phyloP scores from a whole-genome alignment of 1,139 yeast species.

The Suhomyces kunorum region DNA sequence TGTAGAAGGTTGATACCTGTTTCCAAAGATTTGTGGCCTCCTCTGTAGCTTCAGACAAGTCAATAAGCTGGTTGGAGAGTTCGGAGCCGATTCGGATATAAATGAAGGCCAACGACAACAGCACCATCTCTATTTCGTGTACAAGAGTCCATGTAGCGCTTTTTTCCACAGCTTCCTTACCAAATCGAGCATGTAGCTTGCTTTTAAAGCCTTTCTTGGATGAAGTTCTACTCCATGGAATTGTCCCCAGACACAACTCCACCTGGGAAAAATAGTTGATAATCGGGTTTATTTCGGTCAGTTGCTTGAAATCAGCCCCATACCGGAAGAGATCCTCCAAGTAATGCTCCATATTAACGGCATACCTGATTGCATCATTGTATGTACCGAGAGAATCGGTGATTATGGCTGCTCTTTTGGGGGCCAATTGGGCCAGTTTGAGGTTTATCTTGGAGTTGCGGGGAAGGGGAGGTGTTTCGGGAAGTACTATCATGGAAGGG shows the following conservation, averaged over 20 bases:
- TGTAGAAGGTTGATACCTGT: constrained; percentile 36
- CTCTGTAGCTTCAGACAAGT: constrained; percentile 26
- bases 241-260: constrained; percentile 2
- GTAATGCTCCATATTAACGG: constrained; percentile 36
- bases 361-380: constrained; percentile 36
- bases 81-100: constrained; percentile 42
- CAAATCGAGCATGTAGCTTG: background rate
- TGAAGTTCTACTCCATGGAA: constrained; percentile 12
- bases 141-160: constrained; percentile 29
- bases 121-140: constrained; percentile 32
- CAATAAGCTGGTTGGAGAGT: constrained; percentile 27
- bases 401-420: constrained; percentile 12
- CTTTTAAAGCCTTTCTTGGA: no score
- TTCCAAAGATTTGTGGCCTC: constrained; percentile 38
- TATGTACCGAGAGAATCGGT: constrained; percentile 10
- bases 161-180: background rate
- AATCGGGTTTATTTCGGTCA: background rate
- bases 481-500: constrained; percentile 18
- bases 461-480: constrained; percentile 21
- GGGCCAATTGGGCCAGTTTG: constrained; percentile 2
- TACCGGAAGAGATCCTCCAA: constrained; percentile 27
- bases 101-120: constrained; percentile 30
- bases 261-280: background rate
- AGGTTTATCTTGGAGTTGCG: background rate
- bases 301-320: constrained; percentile 3